Base-by-base conservation (phyloP, 208 protist species). In the Wallacemonas sp. region DNA sequence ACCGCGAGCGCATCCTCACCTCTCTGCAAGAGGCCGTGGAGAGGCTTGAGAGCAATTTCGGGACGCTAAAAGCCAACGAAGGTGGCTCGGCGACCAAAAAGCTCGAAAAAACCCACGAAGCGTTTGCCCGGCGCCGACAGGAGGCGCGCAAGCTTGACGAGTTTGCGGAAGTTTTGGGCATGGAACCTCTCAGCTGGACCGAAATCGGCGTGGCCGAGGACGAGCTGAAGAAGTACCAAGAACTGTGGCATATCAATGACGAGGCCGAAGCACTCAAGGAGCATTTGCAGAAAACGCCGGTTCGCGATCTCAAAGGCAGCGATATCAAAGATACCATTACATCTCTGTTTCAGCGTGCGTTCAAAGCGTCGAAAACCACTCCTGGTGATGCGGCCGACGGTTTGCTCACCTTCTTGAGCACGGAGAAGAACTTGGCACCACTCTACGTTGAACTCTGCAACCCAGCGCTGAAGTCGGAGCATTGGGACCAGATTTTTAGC, bases 401-500 rank as follows among this genome's bases (percentile, higher is more conserved):
- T n/a, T 73, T 87, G 21, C 80, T 91, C 30, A 78, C 85, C 30
- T 78, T 73, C n/a, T 63, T 89, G 17, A 76, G 73, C 12, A 79
- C 87, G 26, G 85, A 94, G 66, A 91, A 97, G 45, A 69, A 79
- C 21, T 80, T 89, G 68, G 54, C 89, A 1, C 74, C 73, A 17
- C 73, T 86, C 4, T 89, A 88, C 72, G 80, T 84, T 4, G 73
- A 90, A 30, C 71, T 94, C 27, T 96, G 93, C 83, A 91, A 93
- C 67, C 72, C 85, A 15, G 92, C 98, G 5, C 84, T 98, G 27
- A 88, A 93, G 57, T 68, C 86, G 29, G 54, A 87, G 13, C 77
- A 95, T 44, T 95, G 86, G 86, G 42, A 66, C 5, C 37, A 86
- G 55, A 80, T 98, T 13, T 97, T 96, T 44, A 60, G 74, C n/a